phyloP scores from a whole-genome alignment of 164 flowering plant genomes.

The Magnolia kwangsiensis region DNA sequence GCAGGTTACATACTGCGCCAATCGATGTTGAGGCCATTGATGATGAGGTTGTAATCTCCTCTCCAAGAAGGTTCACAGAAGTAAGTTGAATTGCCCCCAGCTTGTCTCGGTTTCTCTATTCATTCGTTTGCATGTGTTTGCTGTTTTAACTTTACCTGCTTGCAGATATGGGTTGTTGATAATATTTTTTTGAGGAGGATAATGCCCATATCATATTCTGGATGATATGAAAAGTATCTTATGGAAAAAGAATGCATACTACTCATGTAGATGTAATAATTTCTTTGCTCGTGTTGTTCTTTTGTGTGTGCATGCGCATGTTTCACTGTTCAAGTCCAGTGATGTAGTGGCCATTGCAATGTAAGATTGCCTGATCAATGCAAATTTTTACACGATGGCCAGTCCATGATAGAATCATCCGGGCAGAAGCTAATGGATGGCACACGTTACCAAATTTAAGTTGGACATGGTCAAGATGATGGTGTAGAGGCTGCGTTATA shows the following conservation, averaged over 20 bases:
- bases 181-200: background rate
- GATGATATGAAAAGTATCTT: too few species aligned
- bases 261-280: background rate
- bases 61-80: constrained; percentile 64
- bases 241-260: too few species aligned
- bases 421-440: too few species aligned
- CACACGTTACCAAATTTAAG: background rate
- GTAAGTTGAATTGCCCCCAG: constrained; percentile 23
- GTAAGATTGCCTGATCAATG: background rate
- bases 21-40: constrained; percentile 76
- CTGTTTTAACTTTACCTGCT: background rate
- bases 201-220: background rate
- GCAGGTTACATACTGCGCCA: constrained; percentile 11
- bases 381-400: background rate
- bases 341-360: background rate
- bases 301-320: background rate
- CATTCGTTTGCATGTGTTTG: background rate
- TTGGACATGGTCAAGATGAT: background rate
- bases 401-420: background rate
- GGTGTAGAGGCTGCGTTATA: background rate
- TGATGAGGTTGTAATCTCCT: constrained; percentile 69
- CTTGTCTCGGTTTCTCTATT: background rate
- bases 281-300: background rate
- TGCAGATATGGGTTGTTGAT: background rate
- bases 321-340: background rate